A percentile compares a stretch with the other conserved stretches of the same genome.
phyloP scores from a whole-genome alignment of 345 rosid genomes.

The Clausena lansium region DNA sequence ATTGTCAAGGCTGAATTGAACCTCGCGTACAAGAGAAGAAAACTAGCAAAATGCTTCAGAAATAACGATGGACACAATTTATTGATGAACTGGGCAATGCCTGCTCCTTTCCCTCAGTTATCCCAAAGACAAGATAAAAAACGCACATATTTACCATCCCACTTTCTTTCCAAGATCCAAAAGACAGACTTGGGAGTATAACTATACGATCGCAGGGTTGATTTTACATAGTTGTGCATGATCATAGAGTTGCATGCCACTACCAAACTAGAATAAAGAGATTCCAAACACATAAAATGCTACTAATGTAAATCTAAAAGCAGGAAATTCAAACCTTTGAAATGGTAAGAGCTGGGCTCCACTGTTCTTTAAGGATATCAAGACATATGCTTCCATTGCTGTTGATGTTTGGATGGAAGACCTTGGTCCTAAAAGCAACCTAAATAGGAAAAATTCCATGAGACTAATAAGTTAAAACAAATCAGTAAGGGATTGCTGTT shows the following conservation, averaged over 20 bases:
- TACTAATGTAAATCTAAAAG: background rate
- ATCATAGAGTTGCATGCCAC: background rate
- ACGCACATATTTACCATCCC: background rate
- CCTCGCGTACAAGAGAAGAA: background rate
- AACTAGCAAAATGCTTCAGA: background rate
- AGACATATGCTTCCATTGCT: slow-evolving; percentile 50
- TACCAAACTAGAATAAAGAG: background rate
- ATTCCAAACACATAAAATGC: background rate
- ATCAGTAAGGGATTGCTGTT: background rate
- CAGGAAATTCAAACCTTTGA: slow-evolving; percentile 31
- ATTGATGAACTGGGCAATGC: background rate
- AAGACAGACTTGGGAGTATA: background rate
- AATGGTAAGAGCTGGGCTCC: slow-evolving; percentile 54
- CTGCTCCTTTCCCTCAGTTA: background rate
- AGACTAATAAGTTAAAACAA: background rate
- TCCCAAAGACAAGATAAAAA: background rate
- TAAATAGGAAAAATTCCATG: background rate
- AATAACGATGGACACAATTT: background rate
- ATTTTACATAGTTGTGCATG: background rate
- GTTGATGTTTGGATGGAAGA: slow-evolving; percentile 43
- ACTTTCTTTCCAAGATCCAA: background rate
- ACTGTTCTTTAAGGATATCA: slow-evolving; percentile 47
- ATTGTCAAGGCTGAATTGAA: background rate
- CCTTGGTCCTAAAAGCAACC: slow-evolving; percentile 47
- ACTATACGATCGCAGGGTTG: background rate